A percentile compares a stretch with the other conserved stretches of the same genome.
These are phyloP conservation scores for Kalmusia sp. DNA, from an alignment of 2,329 filamentous ascomycete genomes.

Conservation along the genomic window DNA sequence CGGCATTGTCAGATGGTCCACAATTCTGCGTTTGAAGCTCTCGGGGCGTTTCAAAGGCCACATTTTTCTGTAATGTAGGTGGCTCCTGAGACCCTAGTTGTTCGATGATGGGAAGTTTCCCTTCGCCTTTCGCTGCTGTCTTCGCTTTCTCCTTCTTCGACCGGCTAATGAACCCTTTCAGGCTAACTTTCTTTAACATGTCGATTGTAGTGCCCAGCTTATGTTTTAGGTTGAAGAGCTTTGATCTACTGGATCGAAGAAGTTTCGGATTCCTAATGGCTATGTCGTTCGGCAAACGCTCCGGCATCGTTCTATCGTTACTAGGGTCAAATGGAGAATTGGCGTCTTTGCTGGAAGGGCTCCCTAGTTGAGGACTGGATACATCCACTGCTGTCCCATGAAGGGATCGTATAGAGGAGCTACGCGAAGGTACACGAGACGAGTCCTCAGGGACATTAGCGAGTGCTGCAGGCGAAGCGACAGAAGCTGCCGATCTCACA, in stretches of 20 bases:
- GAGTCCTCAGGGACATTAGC: conserved; percentile 21
- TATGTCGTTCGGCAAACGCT: neutral
- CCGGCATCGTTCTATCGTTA: neutral
- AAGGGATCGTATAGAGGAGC: conserved; percentile 5
- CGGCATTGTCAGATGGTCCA: neutral
- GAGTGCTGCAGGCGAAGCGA: conserved; percentile 21
- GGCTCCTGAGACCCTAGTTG: neutral
- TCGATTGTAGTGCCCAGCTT: conserved; percentile 11
- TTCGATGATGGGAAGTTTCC: conserved; percentile 2
- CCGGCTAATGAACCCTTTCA: neutral
- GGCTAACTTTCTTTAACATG: conserved; percentile 3
- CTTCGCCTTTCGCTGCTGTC: neutral
- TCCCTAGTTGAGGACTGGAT: neutral
- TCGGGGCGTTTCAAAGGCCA: neutral
- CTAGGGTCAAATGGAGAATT: neutral
- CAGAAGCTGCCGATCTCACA: conserved; percentile 24
- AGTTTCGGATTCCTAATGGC: neutral
- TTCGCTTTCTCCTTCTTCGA: conserved; percentile 2
- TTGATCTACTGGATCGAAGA: neutral
- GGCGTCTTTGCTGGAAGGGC: neutral
- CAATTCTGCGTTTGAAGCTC: neutral
- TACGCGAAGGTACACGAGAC: conserved; percentile 13
- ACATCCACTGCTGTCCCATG: neutral
- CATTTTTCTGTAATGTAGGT: no score
- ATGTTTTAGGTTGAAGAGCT: neutral